Evolutionary conservation across 352 stramenopile species (phyloP), one percentile per base, ranked within the genome.

Genomic region (Pythium sp.): DNA sequence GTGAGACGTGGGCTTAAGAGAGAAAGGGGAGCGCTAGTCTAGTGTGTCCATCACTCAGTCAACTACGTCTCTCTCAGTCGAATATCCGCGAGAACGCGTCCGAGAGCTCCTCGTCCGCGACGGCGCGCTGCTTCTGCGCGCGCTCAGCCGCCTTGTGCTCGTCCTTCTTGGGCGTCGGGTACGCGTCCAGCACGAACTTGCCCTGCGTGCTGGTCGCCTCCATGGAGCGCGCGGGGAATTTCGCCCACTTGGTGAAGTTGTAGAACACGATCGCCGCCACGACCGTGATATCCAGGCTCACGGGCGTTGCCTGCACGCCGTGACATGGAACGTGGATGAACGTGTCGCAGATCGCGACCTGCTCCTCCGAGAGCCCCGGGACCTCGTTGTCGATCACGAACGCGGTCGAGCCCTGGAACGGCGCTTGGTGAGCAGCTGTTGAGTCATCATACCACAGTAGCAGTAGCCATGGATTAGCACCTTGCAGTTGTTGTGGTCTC

Each of bases 361-460:
- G 84, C 11, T 91, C 82, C 1, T 75, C 66, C 32, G 82, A 90
- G 20, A 93, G 74, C 0, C 68, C 80, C 62, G 74, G 64, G 36
- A 81, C 80, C 74, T 93, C 86, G 65, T 93, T 93, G 72, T 86
- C 82, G 49, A 93, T 73, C 62, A 93, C 81, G 47, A 93, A 93
- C 51, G 86, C 86, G 22, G 76, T 91, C 26, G 78, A 84, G 32
- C 80, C 78, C 26, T 69, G 38, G 65, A 86, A 91, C 0, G 75
- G 66, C n/a, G 70, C 76, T 41, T 74, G 55, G 61, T 93, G 82
- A 0, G 78, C 74, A 38, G 68, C 85, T 92, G 55, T 5, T 28
- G 4, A 9, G 26, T 60, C 20, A 46, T 28, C 53, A 34, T 36
- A 38, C 9, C 18, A 60, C 18, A 43, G 4, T 22, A 60, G 18